Evolutionary conservation across 768 basidiomycete genomes (phyloP).

Genomic region (Mycena belliarum): DNA sequence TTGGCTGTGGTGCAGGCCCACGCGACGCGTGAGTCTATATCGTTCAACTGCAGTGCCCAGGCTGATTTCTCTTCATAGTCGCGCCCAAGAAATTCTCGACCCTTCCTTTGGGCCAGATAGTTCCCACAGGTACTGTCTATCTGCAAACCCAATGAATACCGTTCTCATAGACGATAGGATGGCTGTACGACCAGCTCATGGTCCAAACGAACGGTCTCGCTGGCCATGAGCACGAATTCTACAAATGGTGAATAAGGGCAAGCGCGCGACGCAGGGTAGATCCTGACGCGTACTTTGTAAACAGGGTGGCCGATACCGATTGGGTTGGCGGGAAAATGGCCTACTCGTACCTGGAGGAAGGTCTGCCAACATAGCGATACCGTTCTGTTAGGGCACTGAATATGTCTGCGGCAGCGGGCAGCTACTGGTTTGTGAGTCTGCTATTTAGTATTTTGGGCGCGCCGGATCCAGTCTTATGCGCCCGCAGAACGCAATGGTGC

Average conservation of each 20-base stretch:
- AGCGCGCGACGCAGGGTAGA: background rate
- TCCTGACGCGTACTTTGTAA: background rate
- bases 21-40: slow-evolving; percentile 13
- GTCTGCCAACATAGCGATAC: slow-evolving; percentile 25
- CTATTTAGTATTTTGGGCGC: background rate
- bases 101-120: slow-evolving; percentile 40
- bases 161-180: slow-evolving; percentile 26
- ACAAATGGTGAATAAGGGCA: slow-evolving; percentile 32
- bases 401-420: slow-evolving; percentile 41
- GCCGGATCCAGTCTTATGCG: background rate
- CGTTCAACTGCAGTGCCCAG: too few species aligned
- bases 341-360: slow-evolving; percentile 48
- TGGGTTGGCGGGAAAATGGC: slow-evolving; percentile 44
- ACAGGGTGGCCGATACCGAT: slow-evolving; percentile 41
- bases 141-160: background rate
- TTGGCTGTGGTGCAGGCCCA: background rate
- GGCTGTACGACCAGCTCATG: slow-evolving; percentile 43
- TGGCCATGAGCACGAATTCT: slow-evolving; percentile 47
- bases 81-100: slow-evolving; percentile 43
- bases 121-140: slow-evolving; percentile 25
- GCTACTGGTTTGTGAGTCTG: slow-evolving; percentile 56
- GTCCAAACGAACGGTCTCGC: slow-evolving; percentile 43
- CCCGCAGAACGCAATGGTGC: slow-evolving; percentile 53
- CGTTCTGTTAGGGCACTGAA: too few species aligned
- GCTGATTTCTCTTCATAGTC: slow-evolving; percentile 27